Base-by-base conservation (phyloP, 371 early-diverging fungal species). In the Globomyces sp. region DNA sequence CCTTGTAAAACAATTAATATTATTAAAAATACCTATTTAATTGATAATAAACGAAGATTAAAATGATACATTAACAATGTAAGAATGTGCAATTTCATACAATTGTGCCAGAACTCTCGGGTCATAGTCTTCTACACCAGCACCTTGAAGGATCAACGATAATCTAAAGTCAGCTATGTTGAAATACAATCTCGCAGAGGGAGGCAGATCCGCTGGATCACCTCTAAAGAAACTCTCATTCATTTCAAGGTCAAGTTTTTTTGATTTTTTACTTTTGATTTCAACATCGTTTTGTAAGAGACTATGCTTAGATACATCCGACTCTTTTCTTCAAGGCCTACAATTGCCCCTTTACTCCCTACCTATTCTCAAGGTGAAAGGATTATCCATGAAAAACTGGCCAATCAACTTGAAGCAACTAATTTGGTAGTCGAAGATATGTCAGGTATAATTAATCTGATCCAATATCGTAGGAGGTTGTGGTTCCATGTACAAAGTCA, bases 91-190 rank as follows among this genome's bases (percentile, higher is more conserved):
- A 74, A 98, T 96, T 82, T 99, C 99, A 11, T 98, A 81, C 55
- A 99, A 79, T 77, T 97, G 98, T 63, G 92, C 90, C 47, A 98
- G 90, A 4, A 99, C 99, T 75, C 92, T 89, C 6, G 98, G 97
- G 71, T 98, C 98, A 73, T 92, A 96, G 65, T 98, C 97, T 61
- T 93, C 90, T 13, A 99, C 89, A 6, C 93, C 98, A 40, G 92
- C 83, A 1, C 95, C 90, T 70, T 93, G 88, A 45, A 99, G 77
- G 42, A 99, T 87, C 60, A 99, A 78, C 1, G 95, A 91, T 63
- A 62, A 34, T 39, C 9, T 34, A 10, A 99, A 88, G 24, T 24
- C 24, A 24, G 24, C 24, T 24, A 24, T 24, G 24, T 24, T 24
- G 24, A 24, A 24, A 24, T 24, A 24, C 36, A 98, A 87, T 79